Base-by-base conservation (phyloP, 2,329 filamentous ascomycete genomes). In the Scytalidium sp. region DNA sequence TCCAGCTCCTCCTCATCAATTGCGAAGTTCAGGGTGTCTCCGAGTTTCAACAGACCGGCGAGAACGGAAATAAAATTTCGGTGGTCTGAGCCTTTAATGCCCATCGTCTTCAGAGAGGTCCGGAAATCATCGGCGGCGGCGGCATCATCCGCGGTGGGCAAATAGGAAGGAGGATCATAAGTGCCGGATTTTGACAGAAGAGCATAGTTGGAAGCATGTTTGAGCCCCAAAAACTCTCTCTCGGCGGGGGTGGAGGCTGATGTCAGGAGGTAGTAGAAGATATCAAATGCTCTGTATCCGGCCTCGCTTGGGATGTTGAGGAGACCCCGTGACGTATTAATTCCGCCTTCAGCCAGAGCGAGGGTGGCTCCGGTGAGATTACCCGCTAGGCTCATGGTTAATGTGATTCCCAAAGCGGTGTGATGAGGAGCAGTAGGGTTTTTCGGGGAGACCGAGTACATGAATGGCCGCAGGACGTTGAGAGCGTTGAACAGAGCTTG, bases 261-360 rank as follows among this genome's bases (percentile, higher is more conserved):
- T 0, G 92, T 95, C 40, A 97, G 78, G 1, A 99, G 82, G 62
- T 97, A 97, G 72, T 99, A 97, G 65, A 99, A 97, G 45, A 96
- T 94, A 64, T 99, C 93, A 60, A 99, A 99, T 3, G 93, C 94
- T 55, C 94, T 85, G 68, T 90, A 90, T 11, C 94, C 94, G 6
- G 83, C 64, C 64, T 96, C 84, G 0, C 84, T 70, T 0, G 94
- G 89, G 15, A 99, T 83, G 50, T 88, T 84, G 15, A 97, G 75
- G 10, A 99, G 75, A 40, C 93, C 94, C 54, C 83, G 83, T 19
- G 78, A 72, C 0, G 91, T 94, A 65, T 99, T 89, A 52, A 99
- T 88, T 17, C 94, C 94, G 3, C 90, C 88, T 36, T 90, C 87
- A 0, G 93, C 93, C 7, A 99, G 73, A 21, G 90, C 84, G 45